phyloP scores from a whole-genome alignment of 495 filamentous ascomycete species.

The Aspergillus homomorphus region DNA sequence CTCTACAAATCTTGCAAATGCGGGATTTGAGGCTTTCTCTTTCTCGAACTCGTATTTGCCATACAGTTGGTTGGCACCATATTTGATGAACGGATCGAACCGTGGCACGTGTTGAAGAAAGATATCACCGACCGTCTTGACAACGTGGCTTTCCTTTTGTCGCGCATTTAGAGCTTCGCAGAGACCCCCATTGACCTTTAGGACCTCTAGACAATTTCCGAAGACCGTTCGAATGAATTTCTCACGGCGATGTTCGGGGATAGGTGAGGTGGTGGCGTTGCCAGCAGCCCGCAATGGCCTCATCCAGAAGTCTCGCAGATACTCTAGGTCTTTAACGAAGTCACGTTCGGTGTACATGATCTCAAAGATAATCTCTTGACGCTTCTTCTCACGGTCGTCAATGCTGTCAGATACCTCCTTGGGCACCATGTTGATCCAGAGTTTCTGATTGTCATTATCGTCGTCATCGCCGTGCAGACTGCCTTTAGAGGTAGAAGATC shows the following conservation, averaged over 20 bases:
- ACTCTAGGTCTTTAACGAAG: slow-evolving; percentile 99
- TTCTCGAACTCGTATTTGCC: slow-evolving; percentile 98
- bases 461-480: slow-evolving; percentile 82
- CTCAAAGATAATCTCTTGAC: slow-evolving; percentile 97
- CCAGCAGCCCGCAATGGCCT: slow-evolving; percentile 72
- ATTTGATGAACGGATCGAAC: slow-evolving; percentile 95
- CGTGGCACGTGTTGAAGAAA: slow-evolving; percentile 88
- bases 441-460: slow-evolving; percentile 90
- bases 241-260: slow-evolving; percentile 83
- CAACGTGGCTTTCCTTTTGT: slow-evolving; percentile 85
- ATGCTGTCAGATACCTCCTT: slow-evolving; percentile 91
- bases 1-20: slow-evolving; percentile 89
- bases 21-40: slow-evolving; percentile 81
- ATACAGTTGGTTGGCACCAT: slow-evolving; percentile 93
- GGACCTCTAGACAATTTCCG: slow-evolving; percentile 91
- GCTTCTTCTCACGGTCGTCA: slow-evolving; percentile 88
- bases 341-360: slow-evolving; percentile 98
- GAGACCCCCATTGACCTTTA: slow-evolving; percentile 82
- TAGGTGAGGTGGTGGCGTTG: slow-evolving; percentile 68
- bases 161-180: slow-evolving; percentile 83
- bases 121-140: slow-evolving; percentile 87
- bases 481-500: slow-evolving; percentile 71
- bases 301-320: slow-evolving; percentile 98
- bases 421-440: slow-evolving; percentile 98
- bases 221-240: slow-evolving; percentile 93